phyloP scores from a whole-genome alignment of 176 grass and related monocot species.

The Metroxylon sagu region DNA sequence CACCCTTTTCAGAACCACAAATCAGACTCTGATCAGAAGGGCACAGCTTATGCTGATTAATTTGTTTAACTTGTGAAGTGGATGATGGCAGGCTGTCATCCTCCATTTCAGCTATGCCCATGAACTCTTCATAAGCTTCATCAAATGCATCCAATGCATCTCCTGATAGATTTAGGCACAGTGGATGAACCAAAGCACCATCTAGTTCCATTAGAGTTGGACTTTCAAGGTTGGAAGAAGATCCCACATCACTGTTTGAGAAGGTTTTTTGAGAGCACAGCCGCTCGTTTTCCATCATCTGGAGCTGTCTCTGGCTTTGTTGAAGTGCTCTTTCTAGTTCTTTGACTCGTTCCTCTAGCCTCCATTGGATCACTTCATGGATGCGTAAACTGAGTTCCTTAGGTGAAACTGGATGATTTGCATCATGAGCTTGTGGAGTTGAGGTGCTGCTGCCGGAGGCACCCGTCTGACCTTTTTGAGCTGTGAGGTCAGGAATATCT shows the following conservation, averaged over 20 bases:
- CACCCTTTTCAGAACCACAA: slow-evolving; percentile 36
- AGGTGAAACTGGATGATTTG: slow-evolving; percentile 60
- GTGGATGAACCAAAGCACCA: slow-evolving; percentile 34
- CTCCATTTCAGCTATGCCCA: slow-evolving; percentile 28
- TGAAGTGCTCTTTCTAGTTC: slow-evolving; percentile 65
- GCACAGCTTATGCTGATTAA: slow-evolving; percentile 27
- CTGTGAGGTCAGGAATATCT: slow-evolving; percentile 23
- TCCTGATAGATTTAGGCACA: slow-evolving; percentile 67
- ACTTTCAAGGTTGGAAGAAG: slow-evolving; percentile 49
- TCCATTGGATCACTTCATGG: slow-evolving; percentile 65
- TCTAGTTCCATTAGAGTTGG: slow-evolving; percentile 36
- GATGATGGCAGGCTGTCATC: slow-evolving; percentile 23
- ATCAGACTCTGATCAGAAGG: slow-evolving; percentile 30
- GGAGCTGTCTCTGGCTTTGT: slow-evolving; percentile 46
- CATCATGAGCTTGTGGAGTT: slow-evolving; percentile 25
- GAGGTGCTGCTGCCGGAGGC: slow-evolving; percentile 35
- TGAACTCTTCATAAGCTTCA: slow-evolving; percentile 88
- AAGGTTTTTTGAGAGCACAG: slow-evolving; percentile 42
- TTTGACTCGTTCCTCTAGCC: slow-evolving; percentile 62
- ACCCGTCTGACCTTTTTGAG: slow-evolving; percentile 31
- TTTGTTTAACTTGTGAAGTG: slow-evolving; percentile 30
- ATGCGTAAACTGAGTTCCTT: slow-evolving; percentile 71
- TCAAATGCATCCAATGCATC: slow-evolving; percentile 72
- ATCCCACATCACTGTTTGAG: slow-evolving; percentile 66
- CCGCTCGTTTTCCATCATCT: slow-evolving; percentile 29